Evolutionary conservation across 1,139 yeast genomes (phyloP).

Genomic region (Yamadazyma triangularis): DNA sequence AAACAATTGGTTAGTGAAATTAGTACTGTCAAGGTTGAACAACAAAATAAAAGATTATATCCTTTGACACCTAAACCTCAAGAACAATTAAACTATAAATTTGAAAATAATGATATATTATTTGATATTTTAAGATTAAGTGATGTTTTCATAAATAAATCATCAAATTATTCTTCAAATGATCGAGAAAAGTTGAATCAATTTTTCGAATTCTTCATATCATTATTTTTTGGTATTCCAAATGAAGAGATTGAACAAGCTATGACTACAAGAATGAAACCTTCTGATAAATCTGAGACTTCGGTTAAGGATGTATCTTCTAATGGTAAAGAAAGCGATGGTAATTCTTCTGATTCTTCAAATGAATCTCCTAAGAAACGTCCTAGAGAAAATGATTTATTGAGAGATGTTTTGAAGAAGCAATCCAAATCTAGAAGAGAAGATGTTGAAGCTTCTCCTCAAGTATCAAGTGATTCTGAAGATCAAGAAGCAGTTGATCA

Average conservation of each 20-base stretch:
- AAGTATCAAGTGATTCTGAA: conserved; percentile 28
- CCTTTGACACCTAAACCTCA: conserved; percentile 85
- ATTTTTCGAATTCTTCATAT: conserved; percentile 66
- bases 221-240: conserved; percentile 61
- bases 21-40: conserved; percentile 88
- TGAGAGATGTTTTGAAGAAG: conserved; percentile 72
- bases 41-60: conserved; percentile 67
- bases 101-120: conserved; percentile 64
- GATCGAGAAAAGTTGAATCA: conserved; percentile 78
- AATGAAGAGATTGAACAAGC: conserved; percentile 26
- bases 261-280: conserved; percentile 13
- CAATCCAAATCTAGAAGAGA: conserved; percentile 48
- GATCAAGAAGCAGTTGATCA: conserved; percentile 36
- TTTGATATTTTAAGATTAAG: conserved; percentile 71
- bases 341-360: conserved; percentile 6
- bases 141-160: conserved; percentile 63
- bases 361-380: conserved; percentile 40
- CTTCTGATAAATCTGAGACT: conserved; percentile 1
- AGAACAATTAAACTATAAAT: conserved; percentile 68
- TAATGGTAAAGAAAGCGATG: conserved; percentile 10
- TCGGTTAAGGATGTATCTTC: background rate
- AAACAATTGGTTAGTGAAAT: conserved; percentile 89
- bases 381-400: conserved; percentile 58
- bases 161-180: conserved; percentile 69
- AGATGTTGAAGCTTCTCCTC: conserved; percentile 32